phyloP scores from a whole-genome alignment of 169 alveolate species.

The Plasmodium fragile region DNA sequence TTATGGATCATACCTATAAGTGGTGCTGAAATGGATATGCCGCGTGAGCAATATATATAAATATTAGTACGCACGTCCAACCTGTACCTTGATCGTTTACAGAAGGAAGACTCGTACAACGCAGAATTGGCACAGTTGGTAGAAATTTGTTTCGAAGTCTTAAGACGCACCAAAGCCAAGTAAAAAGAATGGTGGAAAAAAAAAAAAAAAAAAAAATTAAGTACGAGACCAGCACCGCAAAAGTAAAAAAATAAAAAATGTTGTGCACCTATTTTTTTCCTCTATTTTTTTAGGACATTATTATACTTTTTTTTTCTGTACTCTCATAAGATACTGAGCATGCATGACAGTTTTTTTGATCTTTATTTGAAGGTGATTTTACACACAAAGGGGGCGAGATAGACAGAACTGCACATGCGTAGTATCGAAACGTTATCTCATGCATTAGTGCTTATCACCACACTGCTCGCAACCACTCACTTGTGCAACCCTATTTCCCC shows the following conservation, averaged over 20 bases:
- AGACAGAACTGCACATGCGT: background rate
- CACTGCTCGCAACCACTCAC: background rate
- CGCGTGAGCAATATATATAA: background rate
- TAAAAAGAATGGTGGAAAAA: background rate
- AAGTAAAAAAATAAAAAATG: background rate
- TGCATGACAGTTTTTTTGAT: conserved; percentile 21
- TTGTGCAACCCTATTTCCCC: background rate
- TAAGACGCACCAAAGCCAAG: conserved; percentile 50
- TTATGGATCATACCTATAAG: background rate
- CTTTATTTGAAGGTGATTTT: conserved; percentile 38
- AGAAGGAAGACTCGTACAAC: conserved; percentile 10
- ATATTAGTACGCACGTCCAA: background rate
- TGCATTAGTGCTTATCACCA: background rate
- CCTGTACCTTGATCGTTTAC: background rate
- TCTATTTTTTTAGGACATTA: conserved; percentile 23
- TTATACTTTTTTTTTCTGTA: conserved; percentile 22
- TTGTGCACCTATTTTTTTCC: background rate
- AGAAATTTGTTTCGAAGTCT: conserved; percentile 19
- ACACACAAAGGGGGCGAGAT: background rate
- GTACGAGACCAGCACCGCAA: background rate
- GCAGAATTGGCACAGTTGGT: conserved; percentile 14
- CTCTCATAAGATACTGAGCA: conserved; percentile 50
- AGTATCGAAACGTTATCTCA: background rate
- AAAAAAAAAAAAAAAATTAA: conserved; percentile 2
- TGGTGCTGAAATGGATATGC: background rate